phyloP scores from a whole-genome alignment of 73 alveolate species.

The Blepharisma stoltei region DNA sequence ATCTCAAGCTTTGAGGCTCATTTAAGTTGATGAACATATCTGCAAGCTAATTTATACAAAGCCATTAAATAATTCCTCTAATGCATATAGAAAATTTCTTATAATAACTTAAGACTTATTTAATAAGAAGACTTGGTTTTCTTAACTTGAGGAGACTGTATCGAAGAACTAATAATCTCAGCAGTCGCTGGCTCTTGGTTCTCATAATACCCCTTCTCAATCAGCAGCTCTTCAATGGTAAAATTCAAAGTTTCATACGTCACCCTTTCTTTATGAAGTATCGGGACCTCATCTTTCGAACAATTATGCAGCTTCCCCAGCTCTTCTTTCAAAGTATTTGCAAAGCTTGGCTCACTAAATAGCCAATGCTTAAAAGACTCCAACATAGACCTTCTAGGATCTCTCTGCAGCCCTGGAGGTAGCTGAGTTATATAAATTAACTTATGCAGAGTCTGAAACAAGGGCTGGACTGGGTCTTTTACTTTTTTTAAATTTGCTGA shows the following conservation, averaged over 20 bases:
- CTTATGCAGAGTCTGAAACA: slow-evolving; percentile 39
- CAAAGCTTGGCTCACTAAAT: slow-evolving; percentile 27
- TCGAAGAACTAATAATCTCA: background rate
- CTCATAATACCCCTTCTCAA: slow-evolving; percentile 33
- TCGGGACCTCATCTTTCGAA: slow-evolving; percentile 39
- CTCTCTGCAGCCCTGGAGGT: slow-evolving; percentile 52
- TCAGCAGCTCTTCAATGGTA: slow-evolving; percentile 7
- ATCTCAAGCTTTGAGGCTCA: no score
- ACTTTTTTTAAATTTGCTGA: slow-evolving; percentile 37
- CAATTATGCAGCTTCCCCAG: slow-evolving; percentile 47
- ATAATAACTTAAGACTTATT: background rate
- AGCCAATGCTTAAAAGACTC: slow-evolving; percentile 47
- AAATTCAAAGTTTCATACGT: slow-evolving; percentile 30
- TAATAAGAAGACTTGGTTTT: background rate
- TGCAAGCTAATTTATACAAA: no score
- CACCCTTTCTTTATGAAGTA: background rate
- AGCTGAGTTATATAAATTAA: slow-evolving; percentile 36
- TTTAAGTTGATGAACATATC: no score
- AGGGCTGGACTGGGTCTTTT: slow-evolving; percentile 42
- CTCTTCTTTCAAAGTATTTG: slow-evolving; percentile 36
- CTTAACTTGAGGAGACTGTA: background rate
- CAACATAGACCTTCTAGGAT: slow-evolving; percentile 31
- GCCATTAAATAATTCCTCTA: background rate
- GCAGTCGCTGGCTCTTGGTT: slow-evolving; percentile 6
- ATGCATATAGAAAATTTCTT: background rate